Evolutionary conservation across 1,284 basidiomycete genomes (phyloP), one percentile per base, ranked within the genome.

Genomic region (Leccinum pachyderme): DNA sequence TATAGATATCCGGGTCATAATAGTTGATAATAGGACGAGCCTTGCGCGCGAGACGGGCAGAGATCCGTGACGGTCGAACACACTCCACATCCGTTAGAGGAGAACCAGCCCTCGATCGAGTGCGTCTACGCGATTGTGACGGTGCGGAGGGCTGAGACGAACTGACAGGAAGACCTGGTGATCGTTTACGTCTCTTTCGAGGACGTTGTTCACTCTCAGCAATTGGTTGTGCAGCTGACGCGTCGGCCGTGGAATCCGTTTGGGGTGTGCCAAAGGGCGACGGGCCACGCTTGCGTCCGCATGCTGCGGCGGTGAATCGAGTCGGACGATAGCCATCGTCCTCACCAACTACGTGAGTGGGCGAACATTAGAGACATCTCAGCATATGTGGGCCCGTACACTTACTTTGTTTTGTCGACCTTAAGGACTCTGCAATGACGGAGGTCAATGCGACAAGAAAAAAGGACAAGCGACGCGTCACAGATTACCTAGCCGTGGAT

Each of bases 1-100:
- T 51, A 54, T 68, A 72, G 29, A 71, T 70, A 52, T 72, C 68
- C 32, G 61, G 49, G 50, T 33, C 56, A 25, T 43, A 56, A 52
- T 25, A 33, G 50, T 44, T 37, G 35, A 65, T 52, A 39, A 64
- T 37, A 27, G 60, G 56, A 33, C 55, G 65, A 18, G 48, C 49
- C 54, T 50, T 70, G 54, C 54, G 57, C 31, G 56, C 61, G 31
- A 59, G 54, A 33, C 67, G 62, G 27, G 61, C 41, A 39, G 69
- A 63, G 31, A 47, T 32, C 37, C 69, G 67, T 11, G 51, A 49
- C 7, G 57, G 48, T 7, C 9, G 47, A 12, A 35, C 33, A 45
- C 37, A 46, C 18, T 58, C 57, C 27, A 39, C 41, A 31, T 65
- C 52, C 6, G 47, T 45, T 31, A 37, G 27, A 7, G 59, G 57